Conservation (phyloP, 208 protist genomes). For the Leishmania gerbilli region DNA sequence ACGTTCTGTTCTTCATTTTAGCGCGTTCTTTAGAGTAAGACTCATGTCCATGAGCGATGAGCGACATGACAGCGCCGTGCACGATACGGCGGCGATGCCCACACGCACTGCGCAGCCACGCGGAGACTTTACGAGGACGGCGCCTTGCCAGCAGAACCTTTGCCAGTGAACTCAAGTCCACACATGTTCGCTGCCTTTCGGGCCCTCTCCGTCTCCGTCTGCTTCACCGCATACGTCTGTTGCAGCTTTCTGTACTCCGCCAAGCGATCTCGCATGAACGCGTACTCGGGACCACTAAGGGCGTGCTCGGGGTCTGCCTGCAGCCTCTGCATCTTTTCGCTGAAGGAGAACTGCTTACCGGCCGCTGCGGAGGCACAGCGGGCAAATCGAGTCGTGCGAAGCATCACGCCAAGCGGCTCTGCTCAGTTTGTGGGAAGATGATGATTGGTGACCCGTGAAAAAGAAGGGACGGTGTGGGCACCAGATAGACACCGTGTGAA, state of each 20-base stretch:
- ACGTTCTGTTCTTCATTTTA: background rate
- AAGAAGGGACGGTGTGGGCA: background rate
- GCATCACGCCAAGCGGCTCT: conserved; percentile 5
- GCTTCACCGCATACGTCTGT: conserved; percentile 82
- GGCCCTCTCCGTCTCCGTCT: conserved; percentile 82
- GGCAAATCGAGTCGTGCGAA: conserved; percentile 6
- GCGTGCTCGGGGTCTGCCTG: conserved; percentile 28
- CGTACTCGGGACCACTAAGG: conserved; percentile 60
- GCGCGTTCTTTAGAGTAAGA: background rate
- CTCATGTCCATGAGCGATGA: background rate
- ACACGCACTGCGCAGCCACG: background rate
- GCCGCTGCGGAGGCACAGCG: conserved; percentile 16
- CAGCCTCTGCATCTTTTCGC: conserved; percentile 30
- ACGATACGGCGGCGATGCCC: background rate
- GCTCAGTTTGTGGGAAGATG: background rate
- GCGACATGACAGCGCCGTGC: background rate
- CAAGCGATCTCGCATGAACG: conserved; percentile 62
- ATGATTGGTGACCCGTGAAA: background rate
- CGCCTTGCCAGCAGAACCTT: conserved; percentile 25
- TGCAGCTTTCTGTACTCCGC: conserved; percentile 69
- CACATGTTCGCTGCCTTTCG: conserved; percentile 76
- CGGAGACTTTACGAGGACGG: conserved; percentile 7
- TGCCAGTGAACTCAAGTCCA: conserved; percentile 84
- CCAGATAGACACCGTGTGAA: background rate
- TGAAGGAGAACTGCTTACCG: conserved; percentile 29